Percentiles rank a stretch among this genome's conserved stretches.
Evolutionary conservation across 2,329 filamentous ascomycete species (phyloP).

Genomic region (Dactylellina sp.): DNA sequence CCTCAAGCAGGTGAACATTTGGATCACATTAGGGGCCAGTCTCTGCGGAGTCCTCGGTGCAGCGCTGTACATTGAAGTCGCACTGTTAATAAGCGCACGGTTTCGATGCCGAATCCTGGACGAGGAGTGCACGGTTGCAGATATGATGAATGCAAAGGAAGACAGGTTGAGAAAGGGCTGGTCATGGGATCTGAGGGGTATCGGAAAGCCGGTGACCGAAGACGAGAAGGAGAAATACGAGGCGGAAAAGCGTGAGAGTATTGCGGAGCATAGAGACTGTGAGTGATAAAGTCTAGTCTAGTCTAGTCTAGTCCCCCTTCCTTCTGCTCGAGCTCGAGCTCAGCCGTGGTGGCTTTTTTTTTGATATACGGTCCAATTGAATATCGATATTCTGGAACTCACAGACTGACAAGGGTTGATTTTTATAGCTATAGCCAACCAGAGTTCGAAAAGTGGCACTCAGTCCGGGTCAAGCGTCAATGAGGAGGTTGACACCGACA

Average conservation of each 20-base stretch:
- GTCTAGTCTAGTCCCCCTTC: neutral
- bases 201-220: slow-evolving; percentile 24
- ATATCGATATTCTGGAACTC: slow-evolving; percentile 10
- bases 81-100: slow-evolving; percentile 45
- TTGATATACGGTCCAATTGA: neutral
- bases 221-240: too few species aligned
- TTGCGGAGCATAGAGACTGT: slow-evolving; percentile 33
- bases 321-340: neutral
- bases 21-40: slow-evolving; percentile 41
- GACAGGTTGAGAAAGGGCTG: slow-evolving; percentile 32
- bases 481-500: slow-evolving; percentile 5
- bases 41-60: slow-evolving; percentile 52
- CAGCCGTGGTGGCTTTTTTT: neutral
- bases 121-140: slow-evolving; percentile 44
- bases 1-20: slow-evolving; percentile 37
- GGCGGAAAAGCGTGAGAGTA: slow-evolving; percentile 19
- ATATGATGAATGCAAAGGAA: slow-evolving; percentile 34
- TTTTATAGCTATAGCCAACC: slow-evolving; percentile 37
- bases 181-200: slow-evolving; percentile 45
- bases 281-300: too few species aligned
- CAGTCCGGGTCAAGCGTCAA: slow-evolving; percentile 28
- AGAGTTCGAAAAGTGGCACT: slow-evolving; percentile 33
- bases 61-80: slow-evolving; percentile 46
- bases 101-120: slow-evolving; percentile 42
- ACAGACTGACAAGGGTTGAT: slow-evolving; percentile 33